Base-by-base conservation (phyloP, 2,329 filamentous ascomycete genomes). In the Alternaria tenuissima region DNA sequence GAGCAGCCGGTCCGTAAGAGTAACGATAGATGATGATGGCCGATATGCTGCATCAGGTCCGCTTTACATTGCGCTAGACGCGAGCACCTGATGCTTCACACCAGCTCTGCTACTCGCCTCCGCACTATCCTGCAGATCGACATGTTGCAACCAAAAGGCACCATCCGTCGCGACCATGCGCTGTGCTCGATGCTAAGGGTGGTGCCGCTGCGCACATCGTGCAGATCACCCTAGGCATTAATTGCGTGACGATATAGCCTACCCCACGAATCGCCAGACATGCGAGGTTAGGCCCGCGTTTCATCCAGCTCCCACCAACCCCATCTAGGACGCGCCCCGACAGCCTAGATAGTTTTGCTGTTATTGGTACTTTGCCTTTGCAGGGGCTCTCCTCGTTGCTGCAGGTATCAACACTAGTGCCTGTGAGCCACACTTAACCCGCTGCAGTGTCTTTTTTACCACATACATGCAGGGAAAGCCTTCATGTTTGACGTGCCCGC, bases 401-500 rank as follows among this genome's bases (percentile, higher is more conserved):
- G 72, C 74, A 68, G 70, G 69, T 76, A 73, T 69, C 76, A 75
- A 74, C 72, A 73, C 70, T 69, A 74, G 68, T 73, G 73, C 70
- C 63, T 69, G 63, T 57, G 67, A 75, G 73, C 75, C 73, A 75
- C 75, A 69, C 74, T 78, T 76, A 75, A 77, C 71, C 67, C 71
- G 70, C 65, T 68, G 58, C 70, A 65, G 32, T 60, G 57, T 44
- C 74, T 67, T 73, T 71, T 74, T 52, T 66, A 66, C 66, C 69
- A 71, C 66, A 68, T 69, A 69, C 68, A 70, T 78, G 76, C 76
- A 78, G 75, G 76, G 74, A 76, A 75, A 71, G 66, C 71, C 69
- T 65, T 74, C 68, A 76, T 74, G 76, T 78, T 78, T 78, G 76
- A 78, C 71, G 73, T 78, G 73, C 73, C 71, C 73, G 73, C 70